Percentiles rank a stretch among this genome's conserved stretches.
Conservation (phyloP, 352 stramenopile genomes). For the Globisporangium nunn region DNA sequence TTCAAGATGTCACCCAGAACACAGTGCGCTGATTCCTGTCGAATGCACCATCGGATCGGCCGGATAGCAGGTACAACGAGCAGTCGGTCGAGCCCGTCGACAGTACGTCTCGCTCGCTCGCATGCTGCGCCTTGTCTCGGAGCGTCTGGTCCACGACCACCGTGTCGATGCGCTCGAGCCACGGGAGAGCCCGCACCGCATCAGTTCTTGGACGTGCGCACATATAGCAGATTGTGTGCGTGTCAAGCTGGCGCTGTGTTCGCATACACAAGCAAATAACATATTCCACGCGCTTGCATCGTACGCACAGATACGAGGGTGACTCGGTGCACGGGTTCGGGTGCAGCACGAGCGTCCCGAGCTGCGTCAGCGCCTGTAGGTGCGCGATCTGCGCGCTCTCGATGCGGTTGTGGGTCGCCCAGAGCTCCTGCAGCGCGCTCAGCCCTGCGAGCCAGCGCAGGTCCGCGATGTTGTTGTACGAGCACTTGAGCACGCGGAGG, state of each 20-base stretch:
- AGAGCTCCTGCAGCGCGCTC: conserved; percentile 42
- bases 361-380: conserved; percentile 29
- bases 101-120: conserved; percentile 22
- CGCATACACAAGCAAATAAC: neutral
- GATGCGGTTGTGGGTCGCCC: conserved; percentile 50
- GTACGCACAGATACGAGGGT: conserved; percentile 37
- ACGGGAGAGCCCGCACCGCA: conserved; percentile 38
- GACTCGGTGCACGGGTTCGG: conserved; percentile 61
- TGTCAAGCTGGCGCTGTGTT: neutral
- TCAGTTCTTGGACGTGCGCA: conserved; percentile 8
- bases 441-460: conserved; percentile 33
- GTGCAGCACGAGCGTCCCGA: conserved; percentile 51
- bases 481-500: conserved; percentile 47
- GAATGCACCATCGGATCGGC: conserved; percentile 14
- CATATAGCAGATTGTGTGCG: too few species aligned
- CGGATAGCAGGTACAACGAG: conserved; percentile 25
- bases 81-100: conserved; percentile 31
- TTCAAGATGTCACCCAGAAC: neutral
- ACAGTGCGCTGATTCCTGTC: neutral
- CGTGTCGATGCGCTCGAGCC: conserved; percentile 40
- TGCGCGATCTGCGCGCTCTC: conserved; percentile 38
- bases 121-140: conserved; percentile 33
- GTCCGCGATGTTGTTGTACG: conserved; percentile 43
- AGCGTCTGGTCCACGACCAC: conserved; percentile 36
- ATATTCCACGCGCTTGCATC: too few species aligned